A percentile compares a stretch with the other conserved stretches of the same genome.
Conservation (phyloP, 2,329 filamentous ascomycete species). For the Microcyclosporella mali region DNA sequence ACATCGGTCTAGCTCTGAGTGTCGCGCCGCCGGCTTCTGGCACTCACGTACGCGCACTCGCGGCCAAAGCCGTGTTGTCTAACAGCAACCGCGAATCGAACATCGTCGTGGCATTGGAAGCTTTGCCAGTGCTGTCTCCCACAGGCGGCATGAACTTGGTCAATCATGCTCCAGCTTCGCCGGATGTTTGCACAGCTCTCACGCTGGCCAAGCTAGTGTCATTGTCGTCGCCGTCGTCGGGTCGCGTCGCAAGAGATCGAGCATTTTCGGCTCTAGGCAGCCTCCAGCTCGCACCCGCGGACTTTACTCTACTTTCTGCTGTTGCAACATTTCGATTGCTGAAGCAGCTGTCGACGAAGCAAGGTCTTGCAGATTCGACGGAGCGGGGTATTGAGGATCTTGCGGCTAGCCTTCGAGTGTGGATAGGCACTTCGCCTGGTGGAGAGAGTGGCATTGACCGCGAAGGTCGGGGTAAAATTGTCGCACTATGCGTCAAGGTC, state of each 20-base stretch:
- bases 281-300: slow-evolving; percentile 34
- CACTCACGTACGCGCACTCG: slow-evolving; percentile 54
- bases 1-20: slow-evolving; percentile 62
- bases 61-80: slow-evolving; percentile 54
- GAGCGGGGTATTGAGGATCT: slow-evolving; percentile 39
- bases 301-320: slow-evolving; percentile 42
- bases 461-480: slow-evolving; percentile 34
- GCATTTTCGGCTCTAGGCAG: slow-evolving; percentile 37
- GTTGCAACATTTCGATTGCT: slow-evolving; percentile 41
- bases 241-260: slow-evolving; percentile 30
- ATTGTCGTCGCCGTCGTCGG: slow-evolving; percentile 30
- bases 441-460: slow-evolving; percentile 35
- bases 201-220: slow-evolving; percentile 55
- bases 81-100: slow-evolving; percentile 46
- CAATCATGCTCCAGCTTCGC: slow-evolving; percentile 50
- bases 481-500: slow-evolving; percentile 38
- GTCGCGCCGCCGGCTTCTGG: slow-evolving; percentile 73
- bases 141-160: slow-evolving; percentile 39
- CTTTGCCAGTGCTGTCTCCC: slow-evolving; percentile 38
- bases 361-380: slow-evolving; percentile 25
- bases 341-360: slow-evolving; percentile 29
- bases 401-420: slow-evolving; percentile 39
- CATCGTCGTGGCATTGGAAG: slow-evolving; percentile 49
- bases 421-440: slow-evolving; percentile 42
- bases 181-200: slow-evolving; percentile 53